Evolutionary conservation across 2,329 filamentous ascomycete species (phyloP).

Genomic region (Beauveria sp.): DNA sequence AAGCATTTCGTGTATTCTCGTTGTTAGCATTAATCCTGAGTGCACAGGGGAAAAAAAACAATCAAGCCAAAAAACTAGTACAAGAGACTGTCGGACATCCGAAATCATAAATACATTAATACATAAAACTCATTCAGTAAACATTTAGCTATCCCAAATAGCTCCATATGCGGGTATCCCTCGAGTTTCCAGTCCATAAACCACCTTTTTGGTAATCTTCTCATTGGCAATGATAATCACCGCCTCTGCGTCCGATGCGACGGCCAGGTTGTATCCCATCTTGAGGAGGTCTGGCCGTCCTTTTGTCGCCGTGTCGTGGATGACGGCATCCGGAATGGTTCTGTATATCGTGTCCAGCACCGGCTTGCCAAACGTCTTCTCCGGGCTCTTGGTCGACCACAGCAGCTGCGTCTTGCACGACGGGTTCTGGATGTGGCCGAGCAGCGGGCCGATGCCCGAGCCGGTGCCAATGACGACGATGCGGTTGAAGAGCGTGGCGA

Average conservation of each 20-base stretch:
- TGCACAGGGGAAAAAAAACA: too few species aligned
- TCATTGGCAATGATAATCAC: conserved; percentile 69
- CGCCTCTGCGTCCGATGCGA: conserved; percentile 55
- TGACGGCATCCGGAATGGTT: conserved; percentile 54
- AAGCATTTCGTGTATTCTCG: too few species aligned
- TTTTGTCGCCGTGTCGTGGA: conserved; percentile 56
- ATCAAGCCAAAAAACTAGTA: too few species aligned
- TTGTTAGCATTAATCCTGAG: too few species aligned
- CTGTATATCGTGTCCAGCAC: conserved; percentile 47
- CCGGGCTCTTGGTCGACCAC: conserved; percentile 59
- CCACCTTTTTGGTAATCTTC: conserved; percentile 57
- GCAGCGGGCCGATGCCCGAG: conserved; percentile 63
- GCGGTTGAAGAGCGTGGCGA: conserved; percentile 57
- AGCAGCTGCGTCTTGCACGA: conserved; percentile 51
- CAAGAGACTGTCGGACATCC: too few species aligned
- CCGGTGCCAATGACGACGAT: conserved; percentile 64
- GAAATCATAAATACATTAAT: too few species aligned
- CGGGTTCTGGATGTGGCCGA: conserved; percentile 48
- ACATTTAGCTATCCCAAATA: conserved; percentile 53
- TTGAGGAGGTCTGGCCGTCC: conserved; percentile 51
- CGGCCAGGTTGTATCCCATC: conserved; percentile 44
- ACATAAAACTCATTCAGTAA: too few species aligned
- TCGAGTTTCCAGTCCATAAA: conserved; percentile 59
- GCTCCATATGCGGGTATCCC: conserved; percentile 64
- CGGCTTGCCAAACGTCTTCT: conserved; percentile 51